Percentiles rank a stretch among this genome's conserved stretches.
Evolutionary conservation across 2,329 filamentous ascomycete species (phyloP).

Genomic region (Metarhizium sp.): DNA sequence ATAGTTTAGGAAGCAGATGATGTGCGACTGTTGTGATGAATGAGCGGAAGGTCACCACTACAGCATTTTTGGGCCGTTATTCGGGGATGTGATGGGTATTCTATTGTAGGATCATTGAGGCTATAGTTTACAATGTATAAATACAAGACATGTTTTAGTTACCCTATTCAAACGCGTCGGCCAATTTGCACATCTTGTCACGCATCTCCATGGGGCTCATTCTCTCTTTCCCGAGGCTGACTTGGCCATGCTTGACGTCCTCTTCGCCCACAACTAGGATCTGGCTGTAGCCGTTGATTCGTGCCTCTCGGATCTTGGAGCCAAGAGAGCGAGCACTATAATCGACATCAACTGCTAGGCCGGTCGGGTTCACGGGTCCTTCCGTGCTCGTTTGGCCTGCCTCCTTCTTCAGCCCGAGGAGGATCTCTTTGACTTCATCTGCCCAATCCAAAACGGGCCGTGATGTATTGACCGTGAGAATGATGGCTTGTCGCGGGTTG

Average conservation of each 20-base stretch:
- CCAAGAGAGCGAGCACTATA: constrained; percentile 50
- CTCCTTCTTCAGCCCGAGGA: constrained; percentile 35
- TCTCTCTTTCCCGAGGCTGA: constrained; percentile 34
- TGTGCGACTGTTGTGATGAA: no score
- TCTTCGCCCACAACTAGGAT: constrained; percentile 63
- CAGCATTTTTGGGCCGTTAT: no score
- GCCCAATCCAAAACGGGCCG: constrained; percentile 42
- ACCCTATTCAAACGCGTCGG: constrained; percentile 36
- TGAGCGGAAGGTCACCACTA: no score
- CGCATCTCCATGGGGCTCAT: constrained; percentile 37
- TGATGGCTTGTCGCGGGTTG: constrained; percentile 66
- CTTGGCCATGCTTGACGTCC: constrained; percentile 48
- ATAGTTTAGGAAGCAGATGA: no score
- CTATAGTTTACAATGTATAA: neutral
- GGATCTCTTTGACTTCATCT: constrained; percentile 35
- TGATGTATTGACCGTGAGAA: constrained; percentile 62
- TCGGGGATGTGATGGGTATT: no score
- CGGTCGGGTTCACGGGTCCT: constrained; percentile 45
- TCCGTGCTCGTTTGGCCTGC: constrained; percentile 25
- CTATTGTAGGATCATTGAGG: neutral
- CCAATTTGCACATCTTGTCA: constrained; percentile 34
- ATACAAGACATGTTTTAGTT: neutral
- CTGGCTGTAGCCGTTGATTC: constrained; percentile 59
- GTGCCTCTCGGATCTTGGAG: constrained; percentile 66
- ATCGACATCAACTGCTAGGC: constrained; percentile 62